Percentiles rank a stretch among this genome's conserved stretches.
Evolutionary conservation across 768 basidiomycete genomes (phyloP).

Genomic region (Wakefieldia striispora): DNA sequence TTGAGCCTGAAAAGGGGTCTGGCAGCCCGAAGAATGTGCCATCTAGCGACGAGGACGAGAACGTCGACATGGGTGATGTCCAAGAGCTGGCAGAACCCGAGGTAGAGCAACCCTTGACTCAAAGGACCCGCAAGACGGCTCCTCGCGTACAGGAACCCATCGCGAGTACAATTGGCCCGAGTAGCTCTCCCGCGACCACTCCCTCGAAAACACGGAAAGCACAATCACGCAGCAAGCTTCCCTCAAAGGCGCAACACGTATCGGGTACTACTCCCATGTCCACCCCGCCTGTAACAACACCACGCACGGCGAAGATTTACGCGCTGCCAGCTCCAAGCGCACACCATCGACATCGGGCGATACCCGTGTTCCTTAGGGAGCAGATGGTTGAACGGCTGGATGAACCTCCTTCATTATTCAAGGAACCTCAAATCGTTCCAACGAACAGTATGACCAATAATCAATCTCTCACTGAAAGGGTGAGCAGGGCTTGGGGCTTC

Average conservation of each 20-base stretch:
- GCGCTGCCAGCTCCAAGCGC: constrained; percentile 61
- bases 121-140: constrained; percentile 8
- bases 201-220: constrained; percentile 15
- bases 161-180: not conserved
- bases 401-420: constrained; percentile 50
- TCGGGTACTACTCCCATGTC: constrained; percentile 3
- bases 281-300: constrained; percentile 1
- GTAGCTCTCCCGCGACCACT: not conserved
- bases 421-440: constrained; percentile 35
- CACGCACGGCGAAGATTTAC: constrained; percentile 43
- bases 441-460: constrained; percentile 59
- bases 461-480: constrained; percentile 45
- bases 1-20: constrained; percentile 42
- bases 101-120: constrained; percentile 11
- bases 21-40: constrained; percentile 30
- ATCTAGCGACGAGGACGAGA: constrained; percentile 34
- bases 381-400: constrained; percentile 59
- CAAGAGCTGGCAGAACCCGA: constrained; percentile 8
- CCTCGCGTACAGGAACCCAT: not conserved
- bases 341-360: constrained; percentile 71
- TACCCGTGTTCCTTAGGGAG: constrained; percentile 53
- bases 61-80: constrained; percentile 21
- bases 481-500: constrained; percentile 69
- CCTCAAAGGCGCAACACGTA: constrained; percentile 11
- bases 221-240: constrained; percentile 18